These are phyloP conservation scores for Russula olivacea DNA, from an alignment of 768 basidiomycete genomes.

Conservation along the genomic window DNA sequence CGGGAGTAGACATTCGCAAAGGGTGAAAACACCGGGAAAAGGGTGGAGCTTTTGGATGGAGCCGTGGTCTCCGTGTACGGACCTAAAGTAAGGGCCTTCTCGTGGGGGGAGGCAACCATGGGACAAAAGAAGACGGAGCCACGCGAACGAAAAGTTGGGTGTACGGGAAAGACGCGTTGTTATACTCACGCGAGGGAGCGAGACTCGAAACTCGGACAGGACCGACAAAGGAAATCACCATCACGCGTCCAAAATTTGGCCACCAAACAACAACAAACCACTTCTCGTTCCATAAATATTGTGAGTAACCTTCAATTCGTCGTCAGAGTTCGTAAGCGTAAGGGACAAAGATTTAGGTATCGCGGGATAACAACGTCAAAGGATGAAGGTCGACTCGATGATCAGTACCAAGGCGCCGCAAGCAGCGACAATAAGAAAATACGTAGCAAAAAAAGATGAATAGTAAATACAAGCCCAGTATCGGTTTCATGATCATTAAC, in stretches of 20 bases:
- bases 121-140: background rate
- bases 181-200: background rate
- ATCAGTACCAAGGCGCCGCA: slow-evolving; percentile 14
- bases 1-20: slow-evolving; percentile 62
- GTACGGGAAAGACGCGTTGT: slow-evolving; percentile 7
- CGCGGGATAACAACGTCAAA: slow-evolving; percentile 15
- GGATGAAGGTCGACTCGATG: slow-evolving; percentile 12
- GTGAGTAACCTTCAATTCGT: slow-evolving; percentile 22
- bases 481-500: slow-evolving; percentile 17
- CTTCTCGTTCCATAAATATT: background rate
- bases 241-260: background rate
- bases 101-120: slow-evolving; percentile 20
- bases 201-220: background rate
- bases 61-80: slow-evolving; percentile 1
- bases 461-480: slow-evolving; percentile 24
- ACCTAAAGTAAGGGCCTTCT: slow-evolving; percentile 8
- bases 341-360: slow-evolving; percentile 12
- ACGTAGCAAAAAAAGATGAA: slow-evolving; percentile 14
- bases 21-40: slow-evolving; percentile 37
- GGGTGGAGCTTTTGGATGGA: slow-evolving; percentile 12
- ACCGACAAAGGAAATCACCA: background rate
- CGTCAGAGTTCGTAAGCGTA: slow-evolving; percentile 24
- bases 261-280: slow-evolving; percentile 20
- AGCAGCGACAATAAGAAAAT: slow-evolving; percentile 24
- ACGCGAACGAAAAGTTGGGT: slow-evolving; percentile 6